These are phyloP conservation scores for Xylariaceae sp. DNA, from an alignment of 2,329 filamentous ascomycete species.

Conservation along the genomic window DNA sequence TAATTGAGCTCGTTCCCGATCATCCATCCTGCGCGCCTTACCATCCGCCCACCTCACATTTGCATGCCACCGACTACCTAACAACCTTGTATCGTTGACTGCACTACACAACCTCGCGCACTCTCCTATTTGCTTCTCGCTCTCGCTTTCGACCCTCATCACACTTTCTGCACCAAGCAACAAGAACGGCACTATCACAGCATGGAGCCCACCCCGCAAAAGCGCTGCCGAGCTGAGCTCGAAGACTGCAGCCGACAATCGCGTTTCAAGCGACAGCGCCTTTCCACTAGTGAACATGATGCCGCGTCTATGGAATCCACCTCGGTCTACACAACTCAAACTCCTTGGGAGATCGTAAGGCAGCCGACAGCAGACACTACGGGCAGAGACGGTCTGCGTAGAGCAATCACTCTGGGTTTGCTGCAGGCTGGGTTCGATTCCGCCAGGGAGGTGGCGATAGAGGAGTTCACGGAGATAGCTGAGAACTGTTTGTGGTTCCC, in stretches of 20 bases:
- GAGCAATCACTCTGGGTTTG: slow-evolving; percentile 53
- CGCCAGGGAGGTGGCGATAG: slow-evolving; percentile 53
- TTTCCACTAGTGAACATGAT: slow-evolving; percentile 21
- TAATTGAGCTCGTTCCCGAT: neutral
- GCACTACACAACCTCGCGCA: neutral
- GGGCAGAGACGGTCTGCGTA: slow-evolving; percentile 45
- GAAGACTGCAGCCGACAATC: slow-evolving; percentile 15
- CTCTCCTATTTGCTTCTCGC: neutral
- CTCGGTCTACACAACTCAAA: neutral
- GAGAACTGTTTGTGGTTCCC: slow-evolving; percentile 50
- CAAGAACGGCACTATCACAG: neutral
- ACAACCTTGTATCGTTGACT: neutral
- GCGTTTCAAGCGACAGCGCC: slow-evolving; percentile 29
- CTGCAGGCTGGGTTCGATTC: slow-evolving; percentile 56
- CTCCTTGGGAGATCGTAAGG: slow-evolving; percentile 17
- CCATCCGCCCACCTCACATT: neutral
- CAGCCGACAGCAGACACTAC: slow-evolving; percentile 32
- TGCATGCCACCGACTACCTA: neutral
- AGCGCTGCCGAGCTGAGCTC: slow-evolving; percentile 25
- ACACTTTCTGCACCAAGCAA: neutral
- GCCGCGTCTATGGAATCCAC: neutral
- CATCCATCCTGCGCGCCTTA: neutral
- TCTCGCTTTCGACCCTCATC: neutral
- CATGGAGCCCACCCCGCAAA: slow-evolving; percentile 22
- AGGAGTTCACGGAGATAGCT: slow-evolving; percentile 52